Base-by-base conservation (phyloP, 352 stramenopile species). In the Pythium plurisporium region DNA sequence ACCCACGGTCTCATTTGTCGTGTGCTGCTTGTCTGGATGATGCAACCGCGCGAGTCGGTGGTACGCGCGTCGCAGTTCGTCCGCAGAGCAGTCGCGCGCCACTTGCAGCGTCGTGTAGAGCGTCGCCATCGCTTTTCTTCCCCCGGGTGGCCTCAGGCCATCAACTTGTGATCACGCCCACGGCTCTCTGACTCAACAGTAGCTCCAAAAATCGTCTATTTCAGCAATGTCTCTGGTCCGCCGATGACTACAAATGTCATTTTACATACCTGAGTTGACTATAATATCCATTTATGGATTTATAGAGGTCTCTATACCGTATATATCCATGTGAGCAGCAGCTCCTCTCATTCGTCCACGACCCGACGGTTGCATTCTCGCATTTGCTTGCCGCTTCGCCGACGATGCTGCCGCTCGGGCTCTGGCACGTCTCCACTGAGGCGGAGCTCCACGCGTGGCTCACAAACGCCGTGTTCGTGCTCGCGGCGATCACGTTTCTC, bases 11-110 rank as follows among this genome's bases (percentile, higher is more conserved):
- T n/a, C n/a, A n/a, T n/a, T n/a, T n/a, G n/a, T n/a, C n/a, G n/a
- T n/a, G 5, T 29, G 33, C 22, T 72, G 69, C 67, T 89, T 90
- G 65, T 93, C 83, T 17, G 83, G 83, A 33, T 93, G 83, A 26
- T 70, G 69, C 42, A 62, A 66, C 4, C 79, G 72, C 4, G 73
- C 79, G 3, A 74, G 75, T 27, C 77, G 73, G 47, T 91, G 77
- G 63, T 93, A 93, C 25, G 82, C 82, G 31, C 73, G 76, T 14
- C 82, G 80, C 48, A 92, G 58, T 41, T 88, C 80, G 12, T 85
- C 80, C n/a, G 43, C 14, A 9, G 67, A 78, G 67, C 78, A 87
- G 56, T 63, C 55, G 27, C 55, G 26, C 10, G 34, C 41, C 23
- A 89, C 59, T n/a, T 68, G 59, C 23, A 92, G 73, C 53, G 74